Conservation (phyloP, 2,329 filamentous ascomycete genomes). For the Penicillium sp. region DNA sequence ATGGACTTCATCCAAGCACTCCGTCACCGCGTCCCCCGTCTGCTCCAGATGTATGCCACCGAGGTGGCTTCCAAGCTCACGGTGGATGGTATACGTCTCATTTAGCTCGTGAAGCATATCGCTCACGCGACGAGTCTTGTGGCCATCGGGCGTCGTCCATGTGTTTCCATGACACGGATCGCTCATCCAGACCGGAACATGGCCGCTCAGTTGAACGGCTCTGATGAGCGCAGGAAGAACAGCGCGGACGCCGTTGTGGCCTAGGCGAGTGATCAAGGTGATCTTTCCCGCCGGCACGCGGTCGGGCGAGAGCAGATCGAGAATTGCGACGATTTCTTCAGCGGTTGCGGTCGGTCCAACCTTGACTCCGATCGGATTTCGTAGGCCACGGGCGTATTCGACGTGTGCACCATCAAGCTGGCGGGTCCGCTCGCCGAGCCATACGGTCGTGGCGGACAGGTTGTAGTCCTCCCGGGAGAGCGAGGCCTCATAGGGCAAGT, state of each 20-base stretch:
- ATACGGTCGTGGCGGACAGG: conserved; percentile 91
- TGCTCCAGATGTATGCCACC: conserved; percentile 91
- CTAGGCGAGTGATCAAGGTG: conserved; percentile 91
- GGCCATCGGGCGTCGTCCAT: conserved; percentile 66
- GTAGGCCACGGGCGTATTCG: conserved; percentile 91
- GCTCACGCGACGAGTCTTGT: conserved; percentile 87
- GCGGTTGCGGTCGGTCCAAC: conserved; percentile 81
- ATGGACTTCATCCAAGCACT: conserved; percentile 75
- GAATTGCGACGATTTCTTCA: conserved; percentile 73
- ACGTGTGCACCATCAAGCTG: conserved; percentile 90
- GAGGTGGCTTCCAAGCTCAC: conserved; percentile 77
- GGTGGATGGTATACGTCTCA: conserved; percentile 79
- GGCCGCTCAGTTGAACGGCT: conserved; percentile 76
- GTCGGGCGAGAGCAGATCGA: conserved; percentile 79
- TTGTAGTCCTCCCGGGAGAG: conserved; percentile 82
- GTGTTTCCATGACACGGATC: conserved; percentile 92
- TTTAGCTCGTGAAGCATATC: conserved; percentile 85
- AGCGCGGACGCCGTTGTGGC: conserved; percentile 71
- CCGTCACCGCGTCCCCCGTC: conserved; percentile 92
- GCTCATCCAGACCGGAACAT: conserved; percentile 87
- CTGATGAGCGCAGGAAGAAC: conserved; percentile 84
- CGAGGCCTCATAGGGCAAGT: conserved; percentile 17
- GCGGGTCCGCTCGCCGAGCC: conserved; percentile 92
- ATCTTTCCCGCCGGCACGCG: conserved; percentile 79
- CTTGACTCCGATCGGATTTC: conserved; percentile 92